phyloP scores from a whole-genome alignment of 306 rosid genomes.

The Dryas alaskensis region DNA sequence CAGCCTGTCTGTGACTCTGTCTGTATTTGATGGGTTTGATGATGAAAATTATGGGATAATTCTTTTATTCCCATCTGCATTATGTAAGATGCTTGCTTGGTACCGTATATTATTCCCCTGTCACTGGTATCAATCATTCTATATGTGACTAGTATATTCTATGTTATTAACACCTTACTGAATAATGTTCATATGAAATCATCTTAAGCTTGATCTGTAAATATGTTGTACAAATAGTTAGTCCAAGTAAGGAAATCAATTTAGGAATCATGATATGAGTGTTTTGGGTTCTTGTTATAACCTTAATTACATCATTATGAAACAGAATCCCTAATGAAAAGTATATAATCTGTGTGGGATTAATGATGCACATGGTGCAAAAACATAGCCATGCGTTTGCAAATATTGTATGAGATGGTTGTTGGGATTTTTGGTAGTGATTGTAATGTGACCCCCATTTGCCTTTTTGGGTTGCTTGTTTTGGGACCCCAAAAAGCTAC shows the following conservation, averaged over 20 bases:
- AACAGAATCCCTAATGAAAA: neutral
- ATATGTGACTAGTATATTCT: neutral
- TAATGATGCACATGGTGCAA: neutral
- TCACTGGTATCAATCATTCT: neutral
- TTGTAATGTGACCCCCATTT: constrained; percentile 10
- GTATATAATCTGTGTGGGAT: too few relatives aligned
- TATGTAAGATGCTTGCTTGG: constrained; percentile 3
- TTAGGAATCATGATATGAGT: neutral
- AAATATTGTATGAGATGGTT: neutral
- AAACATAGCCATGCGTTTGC: neutral
- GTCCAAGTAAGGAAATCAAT: too few relatives aligned
- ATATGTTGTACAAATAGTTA: too few relatives aligned
- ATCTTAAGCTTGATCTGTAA: too few relatives aligned
- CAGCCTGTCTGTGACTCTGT: constrained; percentile 3
- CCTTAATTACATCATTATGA: neutral
- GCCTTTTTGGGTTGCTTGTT: neutral
- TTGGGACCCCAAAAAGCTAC: constrained; percentile 14
- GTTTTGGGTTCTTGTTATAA: neutral
- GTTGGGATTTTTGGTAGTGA: neutral
- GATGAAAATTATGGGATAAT: constrained; percentile 23
- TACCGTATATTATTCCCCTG: constrained; percentile 2
- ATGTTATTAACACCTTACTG: neutral
- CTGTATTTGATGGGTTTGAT: constrained; percentile 24
- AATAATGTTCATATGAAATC: too few relatives aligned
- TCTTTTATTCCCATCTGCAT: constrained; percentile 20